Evolutionary conservation across 2,329 filamentous ascomycete genomes (phyloP).

Genomic region (Exophiala phaeomuriformis): DNA sequence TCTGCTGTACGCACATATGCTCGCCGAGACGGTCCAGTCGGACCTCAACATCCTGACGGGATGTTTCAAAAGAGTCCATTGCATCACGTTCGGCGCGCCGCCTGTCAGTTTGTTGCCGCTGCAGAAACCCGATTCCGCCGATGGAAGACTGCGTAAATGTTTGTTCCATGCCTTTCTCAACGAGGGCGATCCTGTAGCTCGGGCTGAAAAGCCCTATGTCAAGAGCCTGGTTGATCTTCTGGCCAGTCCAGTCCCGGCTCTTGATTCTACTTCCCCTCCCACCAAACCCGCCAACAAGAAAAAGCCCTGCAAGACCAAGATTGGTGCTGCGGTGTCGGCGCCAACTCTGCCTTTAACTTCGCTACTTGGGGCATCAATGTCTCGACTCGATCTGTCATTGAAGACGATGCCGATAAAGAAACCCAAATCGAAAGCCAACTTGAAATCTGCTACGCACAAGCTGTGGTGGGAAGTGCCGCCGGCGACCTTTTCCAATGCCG

Average conservation of each 20-base stretch:
- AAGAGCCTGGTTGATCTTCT: conserved; percentile 65
- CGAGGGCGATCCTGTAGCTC: conserved; percentile 72
- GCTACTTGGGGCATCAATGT: conserved; percentile 17
- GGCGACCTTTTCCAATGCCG: conserved; percentile 62
- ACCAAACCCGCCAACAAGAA: conserved; percentile 3
- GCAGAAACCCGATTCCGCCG: conserved; percentile 45
- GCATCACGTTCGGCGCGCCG: conserved; percentile 77
- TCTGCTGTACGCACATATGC: conserved; percentile 75
- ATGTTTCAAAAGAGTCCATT: conserved; percentile 73
- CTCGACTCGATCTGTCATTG: conserved; percentile 20
- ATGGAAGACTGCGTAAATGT: conserved; percentile 51
- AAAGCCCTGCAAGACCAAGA: neutral
- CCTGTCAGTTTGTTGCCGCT: conserved; percentile 67
- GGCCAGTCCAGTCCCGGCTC: conserved; percentile 50
- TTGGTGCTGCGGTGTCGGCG: neutral
- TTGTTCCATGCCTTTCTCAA: conserved; percentile 76
- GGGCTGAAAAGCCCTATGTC: conserved; percentile 71
- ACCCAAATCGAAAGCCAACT: neutral
- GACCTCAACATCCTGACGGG: conserved; percentile 63
- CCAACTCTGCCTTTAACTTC: neutral
- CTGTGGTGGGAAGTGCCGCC: conserved; percentile 59
- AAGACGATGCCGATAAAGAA: conserved; percentile 28
- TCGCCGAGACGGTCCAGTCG: conserved; percentile 51
- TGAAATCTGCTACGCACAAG: conserved; percentile 4
- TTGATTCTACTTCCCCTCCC: no score